Evolutionary conservation across 495 filamentous ascomycete species (phyloP).

Genomic region (Penicillium alfredii): DNA sequence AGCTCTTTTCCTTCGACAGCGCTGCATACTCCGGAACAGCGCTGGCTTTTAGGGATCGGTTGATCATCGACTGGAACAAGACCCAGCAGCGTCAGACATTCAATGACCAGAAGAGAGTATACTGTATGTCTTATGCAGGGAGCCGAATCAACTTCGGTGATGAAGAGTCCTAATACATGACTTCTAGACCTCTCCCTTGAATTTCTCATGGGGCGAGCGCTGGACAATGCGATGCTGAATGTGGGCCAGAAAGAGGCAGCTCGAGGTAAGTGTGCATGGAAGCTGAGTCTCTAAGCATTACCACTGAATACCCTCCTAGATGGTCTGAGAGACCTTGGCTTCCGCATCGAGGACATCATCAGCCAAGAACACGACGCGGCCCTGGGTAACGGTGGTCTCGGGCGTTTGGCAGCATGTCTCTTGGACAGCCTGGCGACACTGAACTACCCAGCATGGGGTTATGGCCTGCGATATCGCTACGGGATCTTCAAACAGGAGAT

Average conservation of each 20-base stretch:
- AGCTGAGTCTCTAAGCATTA: too few relatives aligned
- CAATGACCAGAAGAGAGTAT: slow-evolving; percentile 83
- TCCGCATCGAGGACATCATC: slow-evolving; percentile 95
- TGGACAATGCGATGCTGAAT: slow-evolving; percentile 99
- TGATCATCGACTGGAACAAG: slow-evolving; percentile 94
- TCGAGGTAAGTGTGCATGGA: slow-evolving; percentile 57
- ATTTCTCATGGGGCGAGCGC: slow-evolving; percentile 90
- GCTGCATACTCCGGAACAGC: slow-evolving; percentile 89
- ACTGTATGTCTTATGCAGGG: slow-evolving; percentile 49
- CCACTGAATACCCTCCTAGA: slow-evolving; percentile 45
- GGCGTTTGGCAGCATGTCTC: slow-evolving; percentile 92
- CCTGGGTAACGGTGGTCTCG: slow-evolving; percentile 91
- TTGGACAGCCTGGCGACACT: slow-evolving; percentile 91
- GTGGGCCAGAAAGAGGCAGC: slow-evolving; percentile 81
- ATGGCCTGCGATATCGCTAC: slow-evolving; percentile 90
- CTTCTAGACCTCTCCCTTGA: slow-evolving; percentile 76
- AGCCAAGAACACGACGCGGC: slow-evolving; percentile 93
- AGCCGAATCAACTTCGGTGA: not conserved
- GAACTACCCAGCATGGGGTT: slow-evolving; percentile 96
- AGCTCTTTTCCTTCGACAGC: slow-evolving; percentile 24
- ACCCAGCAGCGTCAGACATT: slow-evolving; percentile 95
- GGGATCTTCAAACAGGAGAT: slow-evolving; percentile 99
- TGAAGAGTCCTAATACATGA: slow-evolving; percentile 11
- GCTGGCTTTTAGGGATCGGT: slow-evolving; percentile 84
- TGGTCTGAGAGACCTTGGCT: slow-evolving; percentile 82